Evolutionary conservation across 805 yeast species (phyloP), one percentile per base, ranked within the genome.

Genomic region (Zygoascus bituminiphila): DNA sequence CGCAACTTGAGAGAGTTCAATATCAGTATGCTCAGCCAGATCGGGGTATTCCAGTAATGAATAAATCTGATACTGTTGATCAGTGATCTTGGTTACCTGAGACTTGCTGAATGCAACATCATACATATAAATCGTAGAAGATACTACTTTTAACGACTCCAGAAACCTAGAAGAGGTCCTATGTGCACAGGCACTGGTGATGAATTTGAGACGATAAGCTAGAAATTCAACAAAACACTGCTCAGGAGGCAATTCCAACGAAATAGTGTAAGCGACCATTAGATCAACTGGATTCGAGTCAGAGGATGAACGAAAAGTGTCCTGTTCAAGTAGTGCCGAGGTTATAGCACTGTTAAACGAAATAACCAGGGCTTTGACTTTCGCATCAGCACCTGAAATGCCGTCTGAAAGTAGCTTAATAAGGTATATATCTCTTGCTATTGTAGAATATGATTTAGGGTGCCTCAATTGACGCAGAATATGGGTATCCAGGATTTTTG

Each of bases 231-330:
- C 12, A 19, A 43, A 35, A 17, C 26, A 5, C 26, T 25, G 37
- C 5, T 41, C 25, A 7, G 63, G 55, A 4, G 57, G 9, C 39
- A 42, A 19, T n/a, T 42, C 20, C 24, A 41, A 36, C 17, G 40
- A 20, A 8, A 61, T 51, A 47, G 60, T 48, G 25, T 51, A 53
- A 8, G 64, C 58, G 17, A 51, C 15, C 38, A 54, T 56, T 17
- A 54, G 37, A 9, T 53, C 52, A 20, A 53, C 53, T 5, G 57
- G 39, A 20, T 29, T 29, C n/a, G 33, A 29, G 4, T 29, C 33
- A 2, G 33, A 29, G 10, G 33, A 29, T 15, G 39, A 36, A 17
- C 22, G 22, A 5, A 36, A 36, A 9, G 39, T n/a, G 7, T 4
- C 19, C 6, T 12, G 14, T 36, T 36, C 21, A 10, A 36, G 17